Evolutionary conservation across 2,329 filamentous ascomycete genomes (phyloP).

Genomic region (Fusarium marasasianum): DNA sequence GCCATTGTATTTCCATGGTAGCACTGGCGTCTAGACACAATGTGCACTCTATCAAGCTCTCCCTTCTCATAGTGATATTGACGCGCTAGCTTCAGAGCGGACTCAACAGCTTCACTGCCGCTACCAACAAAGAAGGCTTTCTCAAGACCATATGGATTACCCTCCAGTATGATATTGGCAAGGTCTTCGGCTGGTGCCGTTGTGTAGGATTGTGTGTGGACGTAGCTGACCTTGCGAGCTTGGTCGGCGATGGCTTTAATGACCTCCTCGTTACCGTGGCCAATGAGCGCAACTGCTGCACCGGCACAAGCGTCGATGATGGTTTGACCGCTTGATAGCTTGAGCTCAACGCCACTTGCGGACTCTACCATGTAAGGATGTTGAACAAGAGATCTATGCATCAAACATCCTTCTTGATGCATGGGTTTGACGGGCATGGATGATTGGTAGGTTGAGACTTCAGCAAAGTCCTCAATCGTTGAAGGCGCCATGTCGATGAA

Average conservation of each 20-base stretch:
- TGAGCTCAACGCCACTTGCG: neutral
- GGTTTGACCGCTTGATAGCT: neutral
- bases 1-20: constrained; percentile 22
- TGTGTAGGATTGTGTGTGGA: constrained; percentile 19
- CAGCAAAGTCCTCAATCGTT: neutral
- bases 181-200: constrained; percentile 10
- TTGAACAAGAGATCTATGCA: constrained; percentile 19
- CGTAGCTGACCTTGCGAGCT: constrained; percentile 11
- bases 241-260: constrained; percentile 14
- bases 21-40: neutral
- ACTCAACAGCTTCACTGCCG: constrained; percentile 54
- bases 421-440: neutral
- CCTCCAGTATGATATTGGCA: neutral
- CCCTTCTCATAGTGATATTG: constrained; percentile 52
- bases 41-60: neutral
- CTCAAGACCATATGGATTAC: constrained; percentile 5
- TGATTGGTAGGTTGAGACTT: neutral
- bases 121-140: constrained; percentile 41
- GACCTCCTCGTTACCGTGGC: constrained; percentile 5
- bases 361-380: constrained; percentile 14
- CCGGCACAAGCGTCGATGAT: constrained; percentile 14
- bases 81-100: constrained; percentile 57
- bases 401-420: neutral
- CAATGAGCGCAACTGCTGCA: constrained; percentile 4
- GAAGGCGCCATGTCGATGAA: neutral